A percentile compares a stretch with the other conserved stretches of the same genome.
Conservation (phyloP, 2,329 filamentous ascomycete species). For the Cladorrhinum sp. region DNA sequence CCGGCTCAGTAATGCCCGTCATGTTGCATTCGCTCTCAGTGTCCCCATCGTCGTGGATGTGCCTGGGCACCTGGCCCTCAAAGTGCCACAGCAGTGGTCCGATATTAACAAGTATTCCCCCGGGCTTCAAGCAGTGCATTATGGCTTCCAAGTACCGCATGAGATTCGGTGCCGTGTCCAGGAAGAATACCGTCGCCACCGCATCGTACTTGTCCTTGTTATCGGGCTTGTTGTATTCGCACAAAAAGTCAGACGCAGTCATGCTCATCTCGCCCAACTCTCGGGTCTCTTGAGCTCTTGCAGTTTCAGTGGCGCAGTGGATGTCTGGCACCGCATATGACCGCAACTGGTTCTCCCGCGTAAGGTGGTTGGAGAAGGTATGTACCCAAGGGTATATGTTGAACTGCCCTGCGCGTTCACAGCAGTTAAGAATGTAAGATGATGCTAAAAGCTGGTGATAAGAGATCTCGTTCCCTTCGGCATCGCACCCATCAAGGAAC, state of each 20-base stretch:
- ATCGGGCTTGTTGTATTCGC: constrained; percentile 68
- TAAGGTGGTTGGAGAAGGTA: constrained; percentile 81
- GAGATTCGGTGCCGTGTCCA: constrained; percentile 93
- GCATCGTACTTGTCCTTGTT: constrained; percentile 69
- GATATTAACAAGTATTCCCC: constrained; percentile 83
- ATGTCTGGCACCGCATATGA: constrained; percentile 77
- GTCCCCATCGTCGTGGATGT: constrained; percentile 44
- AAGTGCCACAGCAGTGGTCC: constrained; percentile 96
- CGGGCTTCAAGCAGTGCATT: constrained; percentile 68
- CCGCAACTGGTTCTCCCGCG: constrained; percentile 70
- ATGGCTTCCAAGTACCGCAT: constrained; percentile 88
- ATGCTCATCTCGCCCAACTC: constrained; percentile 74
- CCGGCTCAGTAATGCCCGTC: constrained; percentile 79
- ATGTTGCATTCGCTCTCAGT: constrained; percentile 49
- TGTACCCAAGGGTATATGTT: constrained; percentile 82
- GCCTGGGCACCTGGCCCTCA: constrained; percentile 65
- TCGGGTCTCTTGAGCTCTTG: constrained; percentile 24
- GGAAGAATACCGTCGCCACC: constrained; percentile 89
- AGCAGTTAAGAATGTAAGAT: constrained; percentile 70
- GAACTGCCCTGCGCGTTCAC: constrained; percentile 58
- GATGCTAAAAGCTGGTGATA: constrained; percentile 94
- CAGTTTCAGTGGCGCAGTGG: constrained; percentile 61
- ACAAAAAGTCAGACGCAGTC: constrained; percentile 88
- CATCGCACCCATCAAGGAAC: constrained; percentile 66
- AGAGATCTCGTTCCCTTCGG: constrained; percentile 93